Base-by-base conservation (phyloP, 2,329 filamentous ascomycete genomes). In the Coniella lustricola region DNA sequence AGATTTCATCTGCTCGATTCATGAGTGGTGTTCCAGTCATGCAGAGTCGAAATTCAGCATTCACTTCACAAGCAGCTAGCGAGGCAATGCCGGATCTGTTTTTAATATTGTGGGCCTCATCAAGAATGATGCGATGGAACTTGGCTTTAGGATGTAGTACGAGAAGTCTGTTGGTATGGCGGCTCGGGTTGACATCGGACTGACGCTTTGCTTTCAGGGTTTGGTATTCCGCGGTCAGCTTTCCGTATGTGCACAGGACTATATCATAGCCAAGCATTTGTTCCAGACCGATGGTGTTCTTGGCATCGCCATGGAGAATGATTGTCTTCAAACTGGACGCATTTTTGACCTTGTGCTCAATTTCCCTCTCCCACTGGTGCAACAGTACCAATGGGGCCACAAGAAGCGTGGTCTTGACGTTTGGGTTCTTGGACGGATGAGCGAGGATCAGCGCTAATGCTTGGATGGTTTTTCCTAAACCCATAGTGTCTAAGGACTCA, bases 291-390 rank as follows among this genome's bases (percentile, higher is more conserved):
- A 38, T 32, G 3, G 31, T 35, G 13, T 52, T 48, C 21, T 57
- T 57, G 18, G 39, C 49, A 1, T 32, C 37, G 8, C 61, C 57
- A 39, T 65, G 57, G 21, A 55, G 56, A 13, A 64, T 55, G 7
- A 58, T 7, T 1, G 59, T 62, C 36, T 55, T 61, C 10, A 29
- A 10, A 5, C 10, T 29, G 33, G 64, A 56, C 44, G 55, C 54
- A 18, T 59, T 41, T 2, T 33, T 18, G 16, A 57, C 53, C 42
- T 60, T 62, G 36, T 64, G 53, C 53, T 77, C 71, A 44, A 91
- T 86, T 63, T 95, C 88, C 45, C 84, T 80, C 57, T 79, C 80
- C 90, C 90, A 95, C 57, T 95, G 95, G 59, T 84, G 90, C 84
- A 95, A 90, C n/a, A 95, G 88, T 44, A 84, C 84, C 5, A 94